Conservation (phyloP, 1,284 basidiomycete genomes). For the Pulveroboletus sp. region DNA sequence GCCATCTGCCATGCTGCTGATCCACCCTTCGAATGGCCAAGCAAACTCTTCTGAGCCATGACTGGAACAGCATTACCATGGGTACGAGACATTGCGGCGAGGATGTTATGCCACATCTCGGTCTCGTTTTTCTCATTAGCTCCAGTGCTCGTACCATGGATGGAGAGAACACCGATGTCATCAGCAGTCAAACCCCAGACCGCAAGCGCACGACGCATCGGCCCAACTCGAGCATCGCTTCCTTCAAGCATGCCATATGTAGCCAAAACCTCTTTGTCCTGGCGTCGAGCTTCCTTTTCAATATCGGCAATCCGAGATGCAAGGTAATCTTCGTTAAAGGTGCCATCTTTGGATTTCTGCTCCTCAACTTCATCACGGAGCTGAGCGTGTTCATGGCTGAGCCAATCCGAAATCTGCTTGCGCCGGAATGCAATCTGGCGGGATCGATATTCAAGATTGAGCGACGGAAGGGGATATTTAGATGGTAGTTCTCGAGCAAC, state of each 20-base stretch:
- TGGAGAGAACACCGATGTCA: conserved; percentile 86
- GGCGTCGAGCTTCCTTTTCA: conserved; percentile 84
- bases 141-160: conserved; percentile 94
- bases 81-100: conserved; percentile 85
- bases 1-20: conserved; percentile 98
- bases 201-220: conserved; percentile 91
- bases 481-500: conserved; percentile 82
- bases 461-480: conserved; percentile 72
- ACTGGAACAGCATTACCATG: conserved; percentile 95
- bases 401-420: conserved; percentile 91
- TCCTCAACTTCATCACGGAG: conserved; percentile 77
- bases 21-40: conserved; percentile 96
- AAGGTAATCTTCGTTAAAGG: conserved; percentile 69
- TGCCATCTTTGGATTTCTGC: conserved; percentile 56
- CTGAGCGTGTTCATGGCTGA: conserved; percentile 82
- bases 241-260: conserved; percentile 97
- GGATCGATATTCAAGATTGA: conserved; percentile 84
- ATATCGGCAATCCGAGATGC: conserved; percentile 76
- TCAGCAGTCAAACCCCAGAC: conserved; percentile 95
- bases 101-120: conserved; percentile 94
- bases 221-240: conserved; percentile 80
- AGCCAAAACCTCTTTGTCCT: conserved; percentile 88
- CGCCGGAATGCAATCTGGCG: conserved; percentile 94
- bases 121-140: conserved; percentile 99
- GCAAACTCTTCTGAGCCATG: conserved; percentile 95